Conservation (phyloP, 345 rosid genomes). For the Pelargonium nanum region DNA sequence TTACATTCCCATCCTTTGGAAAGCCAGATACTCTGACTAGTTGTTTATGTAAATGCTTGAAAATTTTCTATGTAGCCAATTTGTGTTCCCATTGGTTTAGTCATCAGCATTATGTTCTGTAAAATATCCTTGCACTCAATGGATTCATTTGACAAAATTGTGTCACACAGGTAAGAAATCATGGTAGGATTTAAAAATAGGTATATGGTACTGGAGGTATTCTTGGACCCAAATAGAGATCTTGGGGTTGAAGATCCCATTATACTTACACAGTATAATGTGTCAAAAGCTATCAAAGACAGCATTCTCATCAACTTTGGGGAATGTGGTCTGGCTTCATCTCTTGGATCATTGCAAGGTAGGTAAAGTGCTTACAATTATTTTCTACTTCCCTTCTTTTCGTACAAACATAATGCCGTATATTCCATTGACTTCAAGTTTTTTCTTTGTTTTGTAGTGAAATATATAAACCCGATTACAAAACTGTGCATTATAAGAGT, state of each 20-base stretch:
- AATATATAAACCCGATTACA: slow-evolving; percentile 65
- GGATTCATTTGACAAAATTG: too few species aligned
- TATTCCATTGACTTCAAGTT: neutral
- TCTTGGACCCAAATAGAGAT: slow-evolving; percentile 58
- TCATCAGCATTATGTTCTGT: too few species aligned
- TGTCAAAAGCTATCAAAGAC: slow-evolving; percentile 48
- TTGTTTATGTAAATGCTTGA: too few species aligned
- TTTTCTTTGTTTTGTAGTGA: slow-evolving; percentile 30
- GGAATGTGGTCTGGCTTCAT: too few species aligned
- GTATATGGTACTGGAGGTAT: slow-evolving; percentile 64
- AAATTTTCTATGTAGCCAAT: too few species aligned
- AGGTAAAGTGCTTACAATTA: neutral
- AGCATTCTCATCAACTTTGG: slow-evolving; percentile 65
- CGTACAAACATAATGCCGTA: neutral
- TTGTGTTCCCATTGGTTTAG: too few species aligned
- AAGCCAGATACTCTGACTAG: too few species aligned
- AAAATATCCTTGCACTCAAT: too few species aligned
- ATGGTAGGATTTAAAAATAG: slow-evolving; percentile 78
- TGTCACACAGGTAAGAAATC: slow-evolving; percentile 7
- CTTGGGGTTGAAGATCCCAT: slow-evolving; percentile 43
- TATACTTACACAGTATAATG: slow-evolving; percentile 50
- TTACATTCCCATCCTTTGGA: too few species aligned
- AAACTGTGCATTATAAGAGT: slow-evolving; percentile 59
- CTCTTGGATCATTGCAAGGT: slow-evolving; percentile 60
- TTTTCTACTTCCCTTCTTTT: neutral